Evolutionary conservation across 2,329 filamentous ascomycete genomes (phyloP).

Genomic region (Apiospora pterosperma): DNA sequence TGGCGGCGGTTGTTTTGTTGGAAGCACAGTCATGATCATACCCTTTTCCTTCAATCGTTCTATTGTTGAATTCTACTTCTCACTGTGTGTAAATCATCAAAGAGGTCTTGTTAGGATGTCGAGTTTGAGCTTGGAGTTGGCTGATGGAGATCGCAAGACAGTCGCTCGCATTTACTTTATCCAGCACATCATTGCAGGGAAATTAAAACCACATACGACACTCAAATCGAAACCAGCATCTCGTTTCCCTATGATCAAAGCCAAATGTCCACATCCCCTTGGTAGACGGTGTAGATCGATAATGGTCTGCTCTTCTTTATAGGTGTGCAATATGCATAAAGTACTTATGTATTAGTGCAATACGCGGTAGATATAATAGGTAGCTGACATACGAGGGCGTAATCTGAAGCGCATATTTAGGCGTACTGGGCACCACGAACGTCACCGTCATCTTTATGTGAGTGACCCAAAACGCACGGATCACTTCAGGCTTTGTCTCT

Average conservation of each 20-base stretch:
- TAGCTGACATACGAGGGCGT: too few species aligned
- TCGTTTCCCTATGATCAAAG: neutral
- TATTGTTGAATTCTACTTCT: neutral
- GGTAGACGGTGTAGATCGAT: too few species aligned
- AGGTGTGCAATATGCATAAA: too few species aligned
- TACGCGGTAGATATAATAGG: too few species aligned
- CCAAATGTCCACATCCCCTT: too few species aligned
- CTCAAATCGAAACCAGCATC: neutral
- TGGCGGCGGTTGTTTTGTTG: neutral
- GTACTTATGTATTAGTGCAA: too few species aligned
- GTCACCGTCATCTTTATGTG: too few species aligned
- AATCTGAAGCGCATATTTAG: too few species aligned
- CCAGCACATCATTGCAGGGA: neutral
- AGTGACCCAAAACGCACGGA: neutral
- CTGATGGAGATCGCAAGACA: constrained; percentile 15
- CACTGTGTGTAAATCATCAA: constrained; percentile 12
- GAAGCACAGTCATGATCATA: constrained; percentile 5
- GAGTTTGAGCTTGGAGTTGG: constrained; percentile 7
- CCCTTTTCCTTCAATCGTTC: constrained; percentile 4
- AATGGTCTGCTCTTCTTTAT: too few species aligned
- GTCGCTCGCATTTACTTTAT: constrained; percentile 11
- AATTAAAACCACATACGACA: neutral
- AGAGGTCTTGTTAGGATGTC: constrained; percentile 9
- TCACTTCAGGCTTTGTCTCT: neutral
- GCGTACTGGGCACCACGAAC: too few species aligned